phyloP scores from a whole-genome alignment of 2,329 filamentous ascomycete genomes.

The Westerdykella sp. region DNA sequence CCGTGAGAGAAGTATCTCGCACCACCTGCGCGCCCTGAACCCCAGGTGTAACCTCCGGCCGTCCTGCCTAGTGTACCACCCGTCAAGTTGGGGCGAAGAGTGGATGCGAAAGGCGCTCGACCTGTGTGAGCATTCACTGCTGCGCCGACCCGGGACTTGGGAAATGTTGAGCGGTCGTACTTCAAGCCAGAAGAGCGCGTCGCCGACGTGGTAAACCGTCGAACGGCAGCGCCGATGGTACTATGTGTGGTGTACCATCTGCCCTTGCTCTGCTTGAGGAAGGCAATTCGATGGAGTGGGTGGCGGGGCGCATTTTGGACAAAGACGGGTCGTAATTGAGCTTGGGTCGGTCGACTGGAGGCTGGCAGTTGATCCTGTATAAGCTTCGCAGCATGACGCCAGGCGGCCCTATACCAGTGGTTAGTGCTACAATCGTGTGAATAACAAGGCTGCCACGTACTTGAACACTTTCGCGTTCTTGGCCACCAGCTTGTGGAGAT shows the following conservation, averaged over 20 bases:
- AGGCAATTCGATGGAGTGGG: constrained; percentile 55
- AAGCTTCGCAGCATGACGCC: constrained; percentile 43
- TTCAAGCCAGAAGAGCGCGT: constrained; percentile 35
- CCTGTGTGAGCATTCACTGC: constrained; percentile 60
- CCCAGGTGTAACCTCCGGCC: constrained; percentile 80
- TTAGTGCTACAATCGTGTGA: not conserved
- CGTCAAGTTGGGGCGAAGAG: constrained; percentile 85
- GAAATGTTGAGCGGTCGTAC: constrained; percentile 49
- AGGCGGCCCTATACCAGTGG: constrained; percentile 38
- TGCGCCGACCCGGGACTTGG: constrained; percentile 51
- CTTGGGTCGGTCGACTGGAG: constrained; percentile 39
- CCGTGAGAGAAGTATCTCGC: constrained; percentile 86
- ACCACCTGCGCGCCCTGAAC: constrained; percentile 62
- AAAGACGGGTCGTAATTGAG: constrained; percentile 54
- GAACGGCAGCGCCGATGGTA: constrained; percentile 39
- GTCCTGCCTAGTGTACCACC: constrained; percentile 78
- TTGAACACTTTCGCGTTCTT: constrained; percentile 39
- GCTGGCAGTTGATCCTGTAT: constrained; percentile 42
- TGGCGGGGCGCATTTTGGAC: constrained; percentile 53
- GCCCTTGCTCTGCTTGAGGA: constrained; percentile 58
- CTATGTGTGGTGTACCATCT: constrained; percentile 57
- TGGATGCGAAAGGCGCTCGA: constrained; percentile 78
- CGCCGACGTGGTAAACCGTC: constrained; percentile 49
- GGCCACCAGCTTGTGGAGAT: constrained; percentile 37
- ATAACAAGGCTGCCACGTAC: constrained; percentile 17